phyloP scores from a whole-genome alignment of 108 stramenopile species.

The Cyclostephanos invisitatus region DNA sequence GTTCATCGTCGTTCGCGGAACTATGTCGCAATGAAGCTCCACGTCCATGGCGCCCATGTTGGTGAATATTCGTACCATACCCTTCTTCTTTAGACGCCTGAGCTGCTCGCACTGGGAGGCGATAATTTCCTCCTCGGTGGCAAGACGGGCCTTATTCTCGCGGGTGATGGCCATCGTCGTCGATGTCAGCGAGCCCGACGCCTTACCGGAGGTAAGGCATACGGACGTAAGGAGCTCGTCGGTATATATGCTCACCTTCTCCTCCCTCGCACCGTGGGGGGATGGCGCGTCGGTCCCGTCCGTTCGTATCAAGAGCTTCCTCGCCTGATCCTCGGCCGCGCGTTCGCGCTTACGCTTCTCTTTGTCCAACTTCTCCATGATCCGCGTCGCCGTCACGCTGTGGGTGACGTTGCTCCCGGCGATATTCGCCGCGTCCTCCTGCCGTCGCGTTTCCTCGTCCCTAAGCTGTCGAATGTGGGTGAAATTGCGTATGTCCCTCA shows the following conservation, averaged over 20 bases:
- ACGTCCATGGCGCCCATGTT: constrained; percentile 86
- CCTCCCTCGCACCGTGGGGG: constrained; percentile 13
- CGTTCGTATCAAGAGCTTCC: constrained; percentile 24
- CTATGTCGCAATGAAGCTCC: constrained; percentile 93
- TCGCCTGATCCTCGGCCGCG: constrained; percentile 37
- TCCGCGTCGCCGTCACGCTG: constrained; percentile 76
- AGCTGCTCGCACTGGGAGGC: constrained; percentile 75
- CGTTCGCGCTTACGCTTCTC: constrained; percentile 50
- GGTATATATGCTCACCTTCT: constrained; percentile 56
- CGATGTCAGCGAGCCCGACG: constrained; percentile 78
- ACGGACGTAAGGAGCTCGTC: constrained; percentile 65
- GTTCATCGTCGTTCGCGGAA: constrained; percentile 89
- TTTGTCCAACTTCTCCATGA: constrained; percentile 77
- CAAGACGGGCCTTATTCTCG: constrained; percentile 63
- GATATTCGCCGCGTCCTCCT: neutral
- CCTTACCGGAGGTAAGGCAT: constrained; percentile 67
- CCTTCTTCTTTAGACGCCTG: constrained; percentile 80
- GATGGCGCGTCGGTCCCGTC: constrained; percentile 11
- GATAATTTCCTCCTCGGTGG: constrained; percentile 89
- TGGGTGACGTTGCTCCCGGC: constrained; percentile 53
- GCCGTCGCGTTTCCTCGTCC: constrained; percentile 9
- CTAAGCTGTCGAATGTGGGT: constrained; percentile 62
- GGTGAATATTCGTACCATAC: constrained; percentile 85
- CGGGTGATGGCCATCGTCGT: constrained; percentile 56
- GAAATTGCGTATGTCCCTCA: constrained; percentile 78